These are phyloP conservation scores for Boletus subcaerulescens DNA, from an alignment of 768 basidiomycete genomes.

Conservation along the genomic window DNA sequence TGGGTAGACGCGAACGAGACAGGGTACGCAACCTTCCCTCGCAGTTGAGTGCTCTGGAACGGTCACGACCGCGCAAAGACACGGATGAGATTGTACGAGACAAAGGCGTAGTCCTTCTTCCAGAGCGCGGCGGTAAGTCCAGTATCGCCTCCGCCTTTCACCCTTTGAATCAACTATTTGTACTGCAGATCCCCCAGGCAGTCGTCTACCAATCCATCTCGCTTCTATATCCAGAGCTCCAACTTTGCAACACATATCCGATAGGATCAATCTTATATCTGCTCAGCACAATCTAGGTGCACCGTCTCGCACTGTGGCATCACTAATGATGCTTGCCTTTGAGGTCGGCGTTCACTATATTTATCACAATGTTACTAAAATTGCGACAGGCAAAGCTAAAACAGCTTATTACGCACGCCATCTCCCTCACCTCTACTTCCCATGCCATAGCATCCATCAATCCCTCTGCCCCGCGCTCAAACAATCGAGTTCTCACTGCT, in stretches of 20 bases:
- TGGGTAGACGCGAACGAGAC: slow-evolving; percentile 74
- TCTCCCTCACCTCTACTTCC: slow-evolving; percentile 73
- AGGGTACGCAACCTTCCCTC: slow-evolving; percentile 53
- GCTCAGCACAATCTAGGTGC: slow-evolving; percentile 68
- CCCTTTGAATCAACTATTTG: background rate
- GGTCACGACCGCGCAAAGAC: slow-evolving; percentile 44
- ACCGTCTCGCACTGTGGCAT: slow-evolving; percentile 61
- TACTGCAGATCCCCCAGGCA: slow-evolving; percentile 61
- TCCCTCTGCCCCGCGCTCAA: slow-evolving; percentile 46
- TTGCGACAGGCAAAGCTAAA: slow-evolving; percentile 69
- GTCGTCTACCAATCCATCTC: slow-evolving; percentile 68
- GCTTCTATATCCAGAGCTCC: slow-evolving; percentile 70
- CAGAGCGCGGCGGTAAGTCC: slow-evolving; percentile 60
- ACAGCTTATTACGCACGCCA: slow-evolving; percentile 75
- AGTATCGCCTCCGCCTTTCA: background rate
- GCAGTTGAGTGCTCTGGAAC: slow-evolving; percentile 44
- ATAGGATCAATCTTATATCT: slow-evolving; percentile 77
- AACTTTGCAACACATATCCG: slow-evolving; percentile 72
- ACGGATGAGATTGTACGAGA: slow-evolving; percentile 70
- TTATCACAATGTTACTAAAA: background rate
- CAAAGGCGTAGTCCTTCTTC: slow-evolving; percentile 60
- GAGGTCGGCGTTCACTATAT: slow-evolving; percentile 47
- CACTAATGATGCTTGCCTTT: slow-evolving; percentile 72
- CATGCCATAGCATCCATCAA: slow-evolving; percentile 74
- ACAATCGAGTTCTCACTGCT: slow-evolving; percentile 50